Conservation (phyloP, 768 basidiomycete genomes). For the Suillus subalutaceus region DNA sequence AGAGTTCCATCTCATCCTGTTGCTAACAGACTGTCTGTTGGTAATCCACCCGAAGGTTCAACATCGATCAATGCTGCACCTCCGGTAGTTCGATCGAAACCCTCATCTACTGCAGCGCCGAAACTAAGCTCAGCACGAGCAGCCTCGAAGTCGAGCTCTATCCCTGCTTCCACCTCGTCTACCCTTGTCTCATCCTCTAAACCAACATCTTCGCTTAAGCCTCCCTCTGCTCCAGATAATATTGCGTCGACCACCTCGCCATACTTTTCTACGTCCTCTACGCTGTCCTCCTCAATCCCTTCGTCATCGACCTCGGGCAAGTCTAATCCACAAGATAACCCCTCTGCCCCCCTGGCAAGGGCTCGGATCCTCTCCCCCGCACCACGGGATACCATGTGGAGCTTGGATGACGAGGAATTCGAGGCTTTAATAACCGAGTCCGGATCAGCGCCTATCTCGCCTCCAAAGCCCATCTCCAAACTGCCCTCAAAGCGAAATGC, state of each 20-base stretch:
- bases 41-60: background rate
- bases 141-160: conserved; percentile 12
- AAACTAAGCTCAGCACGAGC: conserved; percentile 1
- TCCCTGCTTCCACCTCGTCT: conserved; percentile 14
- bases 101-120: background rate
- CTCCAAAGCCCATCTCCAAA: conserved; percentile 8
- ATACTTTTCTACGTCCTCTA: conserved; percentile 23
- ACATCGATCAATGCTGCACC: background rate
- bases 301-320: conserved; percentile 25
- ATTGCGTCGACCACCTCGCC: conserved; percentile 15
- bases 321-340: conserved; percentile 1
- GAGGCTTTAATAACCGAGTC: conserved; percentile 10
- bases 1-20: background rate
- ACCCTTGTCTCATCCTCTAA: conserved; percentile 19
- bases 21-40: conserved; percentile 1
- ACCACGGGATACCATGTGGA: conserved; percentile 27
- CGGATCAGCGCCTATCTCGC: conserved; percentile 16
- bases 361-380: conserved; percentile 22
- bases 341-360: conserved; percentile 38
- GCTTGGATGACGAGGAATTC: conserved; percentile 32
- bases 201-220: conserved; percentile 13
- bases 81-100: background rate
- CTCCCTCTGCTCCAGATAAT: conserved; percentile 7
- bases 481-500: conserved; percentile 11
- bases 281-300: conserved; percentile 17